phyloP scores from a whole-genome alignment of 768 basidiomycete species.

The Chiua virens region DNA sequence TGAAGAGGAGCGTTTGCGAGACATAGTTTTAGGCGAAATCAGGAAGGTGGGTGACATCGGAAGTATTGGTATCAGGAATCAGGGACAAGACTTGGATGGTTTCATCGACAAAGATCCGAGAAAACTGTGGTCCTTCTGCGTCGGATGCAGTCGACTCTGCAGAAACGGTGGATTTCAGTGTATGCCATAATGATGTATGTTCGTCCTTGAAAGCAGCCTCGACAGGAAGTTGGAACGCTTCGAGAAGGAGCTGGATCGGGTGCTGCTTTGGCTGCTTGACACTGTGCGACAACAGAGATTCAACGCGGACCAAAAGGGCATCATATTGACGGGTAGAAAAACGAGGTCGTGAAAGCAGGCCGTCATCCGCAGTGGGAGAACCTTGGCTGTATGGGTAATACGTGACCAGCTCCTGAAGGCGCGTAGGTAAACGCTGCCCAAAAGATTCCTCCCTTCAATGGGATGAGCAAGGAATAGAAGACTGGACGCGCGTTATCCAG shows the following conservation, averaged over 20 bases:
- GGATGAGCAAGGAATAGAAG: constrained; percentile 5
- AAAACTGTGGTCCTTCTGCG: constrained; percentile 39
- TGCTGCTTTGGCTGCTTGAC: constrained; percentile 44
- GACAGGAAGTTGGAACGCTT: constrained; percentile 52
- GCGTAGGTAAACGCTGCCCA: constrained; percentile 59
- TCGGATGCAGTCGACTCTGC: constrained; percentile 22
- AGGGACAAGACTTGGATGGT: constrained; percentile 54
- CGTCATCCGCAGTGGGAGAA: constrained; percentile 32
- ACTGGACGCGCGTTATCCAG: not conserved
- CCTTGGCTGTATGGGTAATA: constrained; percentile 59
- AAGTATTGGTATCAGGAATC: constrained; percentile 43
- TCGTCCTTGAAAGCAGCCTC: constrained; percentile 36
- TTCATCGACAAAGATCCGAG: constrained; percentile 67
- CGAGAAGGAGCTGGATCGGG: constrained; percentile 58
- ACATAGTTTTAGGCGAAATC: constrained; percentile 33
- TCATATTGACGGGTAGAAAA: constrained; percentile 66
- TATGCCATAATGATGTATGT: constrained; percentile 50
- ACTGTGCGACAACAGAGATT: constrained; percentile 47
- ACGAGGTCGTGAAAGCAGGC: constrained; percentile 59
- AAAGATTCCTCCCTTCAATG: constrained; percentile 55
- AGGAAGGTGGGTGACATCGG: constrained; percentile 30
- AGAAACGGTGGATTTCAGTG: constrained; percentile 45
- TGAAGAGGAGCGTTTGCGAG: constrained; percentile 35
- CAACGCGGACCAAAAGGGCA: constrained; percentile 67
- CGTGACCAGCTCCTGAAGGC: constrained; percentile 67